Evolutionary conservation across 805 yeast genomes (phyloP), one percentile per base, ranked within the genome.

Genomic region (Zygosaccharomyces kombuchaensis): DNA sequence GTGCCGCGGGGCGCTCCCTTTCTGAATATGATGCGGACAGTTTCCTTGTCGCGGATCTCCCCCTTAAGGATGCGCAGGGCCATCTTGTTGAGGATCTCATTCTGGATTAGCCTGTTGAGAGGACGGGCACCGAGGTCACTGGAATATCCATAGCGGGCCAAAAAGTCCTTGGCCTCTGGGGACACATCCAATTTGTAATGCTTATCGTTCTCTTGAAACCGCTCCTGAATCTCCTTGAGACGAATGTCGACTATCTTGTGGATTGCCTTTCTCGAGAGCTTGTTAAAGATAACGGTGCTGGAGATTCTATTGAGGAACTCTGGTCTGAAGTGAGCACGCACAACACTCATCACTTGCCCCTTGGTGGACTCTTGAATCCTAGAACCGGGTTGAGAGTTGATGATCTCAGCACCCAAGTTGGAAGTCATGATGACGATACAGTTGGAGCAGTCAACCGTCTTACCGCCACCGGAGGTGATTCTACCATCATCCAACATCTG

Each of bases 401-500:
- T 84, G 62, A 73, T 88, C 63, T 88, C 89, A 8, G 99, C 98
- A 53, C 99, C 99, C 60, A 93, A 78, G 68, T 93, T 93, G 22
- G 98, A 91, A 0, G 99, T 93, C 96, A 93, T 87, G 55, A 93
- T 91, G 53, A 93, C 78, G 55, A 93, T 88, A 40, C 89, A 78
- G 67, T 93, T 93, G 40, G 96, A 84, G 55, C 96, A 91, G 70
- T 90, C 90, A 58, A 93, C 84, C 31, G 88, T 81, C 59, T 91
- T 90, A 62, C 99, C 99, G 62, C 86, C 88, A 44, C 96, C 87
- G 13, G 96, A 85, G 12, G 97, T 88, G 51, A 93, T 82, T 68
- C 96, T 82, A 63, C 99, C 99, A 68, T 93, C 99, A 62, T 93
- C 99, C 50, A 93, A 73, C 71, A 93, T 80, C 68, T 93, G 99